Base-by-base conservation (phyloP, 768 basidiomycete genomes). In the Xerocomus spinulosus region DNA sequence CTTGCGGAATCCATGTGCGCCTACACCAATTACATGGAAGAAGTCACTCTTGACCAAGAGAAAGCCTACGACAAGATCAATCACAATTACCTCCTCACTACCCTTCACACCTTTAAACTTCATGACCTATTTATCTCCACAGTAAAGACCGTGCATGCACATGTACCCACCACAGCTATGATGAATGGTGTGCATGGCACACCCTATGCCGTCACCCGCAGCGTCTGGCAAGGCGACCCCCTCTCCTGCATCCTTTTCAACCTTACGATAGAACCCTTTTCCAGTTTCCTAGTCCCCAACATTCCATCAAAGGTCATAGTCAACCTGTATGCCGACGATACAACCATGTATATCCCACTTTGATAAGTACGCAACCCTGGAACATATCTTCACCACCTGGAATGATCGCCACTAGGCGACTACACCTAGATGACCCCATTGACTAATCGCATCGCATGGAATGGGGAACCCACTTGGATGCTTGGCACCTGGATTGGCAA, bases 151-250 rank as follows among this genome's bases (percentile, higher is more conserved):
- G 12, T 45, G 20, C 37, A 45, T 18, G 4, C 14, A 21, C 12
- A 37, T 17, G 44, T 26, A 14, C 5, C 10, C 5, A 37, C 44
- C 4, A 3, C 3, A 18, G 13, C 37, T 2, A 35, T 35, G 9
- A 37, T 41, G 0, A 42, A 36, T 21, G 33, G 33, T 15, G 18
- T 28, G 13, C 17, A 20, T 9, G 20, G 34, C 18, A 8, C 7
- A 32, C 12, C 36, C 24, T 53, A 50, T 38, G 3, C 1, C 2
- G 42, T 56, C 0, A 56, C 33, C 0, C 9, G 51, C 26, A 73
- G 73, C 0, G 69, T 71, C 0, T 9, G 65, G 9, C 73, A 74
- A 40, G 71, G 69, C 0, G 66, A 68, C 52, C 62, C 66, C 1
- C 44, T 68, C 0, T 68, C 63, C 0, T 70, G 69, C 51, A 56